Evolutionary conservation across 2,329 filamentous ascomycete genomes (phyloP).

Genomic region (Aureobasidium subglaciale): DNA sequence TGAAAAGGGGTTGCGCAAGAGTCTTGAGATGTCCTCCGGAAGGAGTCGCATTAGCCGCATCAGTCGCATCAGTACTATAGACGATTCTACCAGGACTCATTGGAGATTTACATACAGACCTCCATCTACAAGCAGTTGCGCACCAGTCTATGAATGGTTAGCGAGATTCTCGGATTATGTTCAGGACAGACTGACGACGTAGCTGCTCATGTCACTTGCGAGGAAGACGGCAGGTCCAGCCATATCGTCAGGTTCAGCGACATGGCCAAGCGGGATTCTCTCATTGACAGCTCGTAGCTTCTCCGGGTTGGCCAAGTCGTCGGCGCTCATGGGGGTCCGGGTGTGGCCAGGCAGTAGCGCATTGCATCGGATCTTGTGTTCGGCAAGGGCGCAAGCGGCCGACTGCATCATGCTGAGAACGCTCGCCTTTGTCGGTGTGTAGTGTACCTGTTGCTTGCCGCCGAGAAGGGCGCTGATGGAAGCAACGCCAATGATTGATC

Average conservation of each 20-base stretch:
- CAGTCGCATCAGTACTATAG: too few species aligned
- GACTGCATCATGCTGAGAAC: slow-evolving; percentile 72
- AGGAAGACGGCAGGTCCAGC: slow-evolving; percentile 74
- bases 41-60: too few species aligned
- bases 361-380: slow-evolving; percentile 68
- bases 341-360: slow-evolving; percentile 73
- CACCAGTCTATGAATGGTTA: slow-evolving; percentile 49
- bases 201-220: slow-evolving; percentile 68
- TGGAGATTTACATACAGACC: not conserved
- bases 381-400: slow-evolving; percentile 64
- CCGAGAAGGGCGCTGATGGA: slow-evolving; percentile 66
- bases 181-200: slow-evolving; percentile 46
- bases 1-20: too few species aligned
- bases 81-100: too few species aligned
- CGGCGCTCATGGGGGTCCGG: slow-evolving; percentile 70
- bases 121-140: slow-evolving; percentile 64
- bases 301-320: slow-evolving; percentile 59
- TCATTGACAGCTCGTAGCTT: slow-evolving; percentile 70
- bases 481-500: slow-evolving; percentile 66
- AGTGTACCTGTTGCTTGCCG: slow-evolving; percentile 67
- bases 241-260: slow-evolving; percentile 54
- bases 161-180: not conserved
- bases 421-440: slow-evolving; percentile 79
- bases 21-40: too few species aligned
- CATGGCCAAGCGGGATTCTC: slow-evolving; percentile 64